phyloP scores from a whole-genome alignment of 371 early-diverging fungal genomes.

The Entomophthora muscae region DNA sequence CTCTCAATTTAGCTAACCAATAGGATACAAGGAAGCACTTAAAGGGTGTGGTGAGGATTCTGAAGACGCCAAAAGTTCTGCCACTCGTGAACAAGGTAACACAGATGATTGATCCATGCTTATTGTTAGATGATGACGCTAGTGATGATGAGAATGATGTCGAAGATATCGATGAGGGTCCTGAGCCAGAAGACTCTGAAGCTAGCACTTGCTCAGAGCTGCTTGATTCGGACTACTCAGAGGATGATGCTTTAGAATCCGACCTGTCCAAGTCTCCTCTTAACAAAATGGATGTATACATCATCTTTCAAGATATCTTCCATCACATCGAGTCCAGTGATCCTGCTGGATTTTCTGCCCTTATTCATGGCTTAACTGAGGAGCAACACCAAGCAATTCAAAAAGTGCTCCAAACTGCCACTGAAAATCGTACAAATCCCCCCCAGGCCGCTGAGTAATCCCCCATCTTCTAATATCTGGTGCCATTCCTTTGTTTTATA shows the following conservation, averaged over 20 bases:
- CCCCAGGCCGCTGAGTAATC: neutral
- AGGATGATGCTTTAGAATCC: neutral
- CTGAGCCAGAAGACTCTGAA: neutral
- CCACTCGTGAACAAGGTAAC: too few species aligned
- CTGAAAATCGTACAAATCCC: neutral
- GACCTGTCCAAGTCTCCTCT: neutral
- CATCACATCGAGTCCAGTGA: neutral
- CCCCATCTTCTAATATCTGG: too few species aligned
- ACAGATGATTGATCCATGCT: too few species aligned
- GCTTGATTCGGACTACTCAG: neutral
- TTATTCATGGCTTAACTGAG: neutral
- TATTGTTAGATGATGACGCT: too few species aligned
- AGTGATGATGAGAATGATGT: neutral
- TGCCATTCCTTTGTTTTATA: too few species aligned
- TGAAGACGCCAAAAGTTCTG: neutral
- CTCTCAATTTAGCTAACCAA: neutral
- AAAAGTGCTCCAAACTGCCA: neutral
- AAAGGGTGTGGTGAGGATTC: constrained; percentile 8
- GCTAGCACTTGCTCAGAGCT: neutral
- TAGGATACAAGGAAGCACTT: constrained; percentile 9
- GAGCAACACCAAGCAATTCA: neutral
- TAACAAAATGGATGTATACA: neutral
- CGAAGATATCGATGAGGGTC: neutral
- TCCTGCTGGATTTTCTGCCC: neutral
- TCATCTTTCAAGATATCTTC: neutral